phyloP scores from a whole-genome alignment of 208 protist genomes.

The Phytomonas francai region DNA sequence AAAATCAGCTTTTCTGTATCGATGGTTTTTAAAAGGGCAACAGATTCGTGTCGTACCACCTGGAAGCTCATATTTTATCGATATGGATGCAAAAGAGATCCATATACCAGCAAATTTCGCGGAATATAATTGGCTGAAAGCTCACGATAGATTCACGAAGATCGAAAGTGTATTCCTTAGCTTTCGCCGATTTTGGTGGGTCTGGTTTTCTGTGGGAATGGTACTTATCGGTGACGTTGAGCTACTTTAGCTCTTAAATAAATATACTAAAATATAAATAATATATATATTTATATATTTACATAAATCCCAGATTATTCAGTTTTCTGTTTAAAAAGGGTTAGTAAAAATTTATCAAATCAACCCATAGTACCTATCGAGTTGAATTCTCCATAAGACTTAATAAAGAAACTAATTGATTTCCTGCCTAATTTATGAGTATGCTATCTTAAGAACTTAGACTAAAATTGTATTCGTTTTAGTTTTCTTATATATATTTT shows the following conservation, averaged over 20 bases:
- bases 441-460: not conserved
- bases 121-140: constrained; percentile 75
- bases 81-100: constrained; percentile 69
- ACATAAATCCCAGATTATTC: not conserved
- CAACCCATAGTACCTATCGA: not conserved
- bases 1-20: constrained; percentile 67
- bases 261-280: not conserved
- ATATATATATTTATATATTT: constrained; percentile 1
- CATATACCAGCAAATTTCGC: constrained; percentile 82
- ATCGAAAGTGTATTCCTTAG: constrained; percentile 43
- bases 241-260: constrained; percentile 27
- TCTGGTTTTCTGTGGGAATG: constrained; percentile 75
- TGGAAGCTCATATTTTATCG: constrained; percentile 58
- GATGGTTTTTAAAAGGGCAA: constrained; percentile 76
- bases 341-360: not conserved
- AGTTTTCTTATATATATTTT: constrained; percentile 1
- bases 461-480: constrained; percentile 9
- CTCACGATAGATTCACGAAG: constrained; percentile 51
- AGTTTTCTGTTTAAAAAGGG: not conserved
- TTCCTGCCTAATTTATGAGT: constrained; percentile 3
- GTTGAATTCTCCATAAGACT: not conserved
- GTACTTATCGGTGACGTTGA: constrained; percentile 79
- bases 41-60: constrained; percentile 63
- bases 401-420: not conserved
- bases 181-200: constrained; percentile 74